A percentile compares a stretch with the other conserved stretches of the same genome.
phyloP scores from a whole-genome alignment of 2,329 filamentous ascomycete species.

The Penicillium griseofulvum region DNA sequence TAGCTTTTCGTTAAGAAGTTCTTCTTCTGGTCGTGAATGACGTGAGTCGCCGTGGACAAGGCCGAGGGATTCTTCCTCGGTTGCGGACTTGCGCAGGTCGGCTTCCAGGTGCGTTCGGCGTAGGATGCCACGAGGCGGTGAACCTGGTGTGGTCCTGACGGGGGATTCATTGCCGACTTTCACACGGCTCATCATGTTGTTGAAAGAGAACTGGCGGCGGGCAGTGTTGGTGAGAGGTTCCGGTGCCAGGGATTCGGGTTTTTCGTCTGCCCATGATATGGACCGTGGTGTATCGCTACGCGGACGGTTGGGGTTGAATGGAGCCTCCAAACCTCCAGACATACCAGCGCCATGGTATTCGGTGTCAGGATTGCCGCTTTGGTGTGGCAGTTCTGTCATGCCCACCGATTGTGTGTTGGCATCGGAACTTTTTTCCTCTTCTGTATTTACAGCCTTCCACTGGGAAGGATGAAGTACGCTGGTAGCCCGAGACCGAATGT shows the following conservation, averaged over 20 bases:
- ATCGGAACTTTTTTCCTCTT: conserved; percentile 30
- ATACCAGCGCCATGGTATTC: conserved; percentile 27
- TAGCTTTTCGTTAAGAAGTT: conserved; percentile 30
- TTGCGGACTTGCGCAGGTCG: conserved; percentile 51
- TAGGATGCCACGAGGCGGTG: conserved; percentile 39
- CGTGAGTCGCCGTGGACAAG: conserved; percentile 72
- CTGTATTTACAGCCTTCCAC: conserved; percentile 34
- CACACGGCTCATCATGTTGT: conserved; percentile 69
- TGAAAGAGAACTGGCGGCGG: conserved; percentile 85
- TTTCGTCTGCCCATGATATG: conserved; percentile 37
- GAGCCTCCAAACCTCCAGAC: conserved; percentile 26
- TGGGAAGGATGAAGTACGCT: conserved; percentile 36
- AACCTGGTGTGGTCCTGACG: conserved; percentile 19
- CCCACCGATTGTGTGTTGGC: conserved; percentile 61
- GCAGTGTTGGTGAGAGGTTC: conserved; percentile 51
- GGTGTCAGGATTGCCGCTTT: conserved; percentile 48
- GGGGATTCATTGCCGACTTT: conserved; percentile 26
- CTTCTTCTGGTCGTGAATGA: conserved; percentile 19
- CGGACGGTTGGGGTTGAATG: conserved; percentile 19
- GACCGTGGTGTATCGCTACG: conserved; percentile 42
- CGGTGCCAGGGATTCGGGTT: conserved; percentile 15
- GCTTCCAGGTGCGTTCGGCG: conserved; percentile 39
- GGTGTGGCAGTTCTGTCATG: conserved; percentile 59
- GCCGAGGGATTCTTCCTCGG: conserved; percentile 79
- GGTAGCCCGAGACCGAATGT: conserved; percentile 39